phyloP scores from a whole-genome alignment of 2,329 filamentous ascomycete genomes.

The Calonectria crousiana region DNA sequence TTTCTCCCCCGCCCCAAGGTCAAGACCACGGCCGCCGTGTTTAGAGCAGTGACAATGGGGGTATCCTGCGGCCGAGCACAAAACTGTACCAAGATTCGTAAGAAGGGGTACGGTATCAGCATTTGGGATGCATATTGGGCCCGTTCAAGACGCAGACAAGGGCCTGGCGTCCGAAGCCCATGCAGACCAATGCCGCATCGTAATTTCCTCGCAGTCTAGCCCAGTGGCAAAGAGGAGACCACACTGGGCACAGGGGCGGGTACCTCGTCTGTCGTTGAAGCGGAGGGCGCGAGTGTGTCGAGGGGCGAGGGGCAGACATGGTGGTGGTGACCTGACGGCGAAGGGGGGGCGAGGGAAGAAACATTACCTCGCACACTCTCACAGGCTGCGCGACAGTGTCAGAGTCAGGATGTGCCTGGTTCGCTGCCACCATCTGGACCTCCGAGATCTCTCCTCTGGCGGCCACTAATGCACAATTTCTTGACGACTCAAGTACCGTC shows the following conservation, averaged over 20 bases:
- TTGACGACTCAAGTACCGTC: constrained; percentile 34
- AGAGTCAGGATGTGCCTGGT: constrained; percentile 43
- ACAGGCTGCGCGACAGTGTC: constrained; percentile 17
- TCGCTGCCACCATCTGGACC: constrained; percentile 44
- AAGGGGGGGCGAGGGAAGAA: constrained; percentile 22
- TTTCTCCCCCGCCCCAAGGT: constrained; percentile 17
- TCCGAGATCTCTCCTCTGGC: constrained; percentile 50
- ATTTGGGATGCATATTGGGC: constrained; percentile 35
- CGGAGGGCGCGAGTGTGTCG: constrained; percentile 30
- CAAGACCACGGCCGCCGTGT: constrained; percentile 30
- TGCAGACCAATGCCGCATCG: constrained; percentile 41
- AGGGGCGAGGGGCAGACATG: constrained; percentile 33
- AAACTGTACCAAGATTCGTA: background rate
- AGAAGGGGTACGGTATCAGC: constrained; percentile 19
- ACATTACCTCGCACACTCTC: constrained; percentile 26
- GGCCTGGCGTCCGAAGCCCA: constrained; percentile 40
- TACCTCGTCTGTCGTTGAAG: constrained; percentile 39
- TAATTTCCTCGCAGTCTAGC: constrained; percentile 40
- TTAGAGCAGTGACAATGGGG: constrained; percentile 29
- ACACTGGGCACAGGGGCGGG: constrained; percentile 37
- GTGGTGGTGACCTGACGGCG: constrained; percentile 23
- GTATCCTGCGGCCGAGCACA: background rate
- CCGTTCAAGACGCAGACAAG: constrained; percentile 22
- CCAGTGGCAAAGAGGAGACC: constrained; percentile 47
- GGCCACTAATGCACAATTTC: constrained; percentile 50